These are phyloP conservation scores for Puccinia coronata DNA, from an alignment of 1,284 basidiomycete genomes.

Conservation along the genomic window DNA sequence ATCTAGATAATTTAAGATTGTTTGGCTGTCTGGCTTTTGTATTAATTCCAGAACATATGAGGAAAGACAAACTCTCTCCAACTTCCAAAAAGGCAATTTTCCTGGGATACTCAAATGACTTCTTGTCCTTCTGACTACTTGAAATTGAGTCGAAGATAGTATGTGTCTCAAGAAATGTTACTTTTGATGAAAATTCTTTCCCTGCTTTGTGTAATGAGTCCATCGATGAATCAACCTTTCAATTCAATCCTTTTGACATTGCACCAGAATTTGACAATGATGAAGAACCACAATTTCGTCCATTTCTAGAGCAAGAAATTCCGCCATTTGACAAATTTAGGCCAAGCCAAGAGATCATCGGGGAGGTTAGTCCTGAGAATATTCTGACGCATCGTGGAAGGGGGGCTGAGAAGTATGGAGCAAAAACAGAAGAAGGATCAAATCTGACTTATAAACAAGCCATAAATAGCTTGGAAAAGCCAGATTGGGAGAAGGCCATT, in stretches of 20 bases:
- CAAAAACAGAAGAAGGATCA: not conserved
- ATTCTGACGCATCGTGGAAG: not conserved
- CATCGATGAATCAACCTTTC: not conserved
- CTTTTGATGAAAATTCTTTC: not conserved
- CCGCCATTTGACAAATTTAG: not conserved
- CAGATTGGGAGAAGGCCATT: not conserved
- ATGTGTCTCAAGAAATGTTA: not conserved
- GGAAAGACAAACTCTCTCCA: not conserved
- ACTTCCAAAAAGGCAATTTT: not conserved
- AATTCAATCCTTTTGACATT: not conserved
- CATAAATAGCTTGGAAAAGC: not conserved
- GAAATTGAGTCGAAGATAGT: not conserved
- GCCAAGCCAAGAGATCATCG: not conserved
- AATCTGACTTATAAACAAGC: not conserved
- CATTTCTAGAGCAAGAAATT: not conserved
- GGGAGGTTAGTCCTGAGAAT: not conserved
- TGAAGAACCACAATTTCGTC: not conserved
- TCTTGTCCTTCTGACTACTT: not conserved
- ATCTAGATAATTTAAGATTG: not conserved
- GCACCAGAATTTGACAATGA: too few species aligned
- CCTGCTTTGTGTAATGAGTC: not conserved
- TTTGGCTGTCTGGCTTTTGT: not conserved
- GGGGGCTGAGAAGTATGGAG: not conserved
- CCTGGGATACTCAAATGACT: too few species aligned
- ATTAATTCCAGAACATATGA: not conserved